Percentiles rank a stretch among this genome's conserved stretches.
Evolutionary conservation across 345 rosid species (phyloP).

Genomic region (Triadica sebifera): DNA sequence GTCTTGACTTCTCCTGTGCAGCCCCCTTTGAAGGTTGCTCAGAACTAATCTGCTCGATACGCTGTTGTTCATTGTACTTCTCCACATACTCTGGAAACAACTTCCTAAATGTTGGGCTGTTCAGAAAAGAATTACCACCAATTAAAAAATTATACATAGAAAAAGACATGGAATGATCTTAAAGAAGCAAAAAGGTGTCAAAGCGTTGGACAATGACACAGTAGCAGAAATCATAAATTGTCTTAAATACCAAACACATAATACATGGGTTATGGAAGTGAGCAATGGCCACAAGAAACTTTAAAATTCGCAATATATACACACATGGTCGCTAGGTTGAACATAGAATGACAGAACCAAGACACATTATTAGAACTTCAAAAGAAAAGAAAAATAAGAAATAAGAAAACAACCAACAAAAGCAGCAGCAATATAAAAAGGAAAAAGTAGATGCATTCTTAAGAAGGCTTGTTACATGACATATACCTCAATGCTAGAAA

Average conservation of each 20-base stretch:
- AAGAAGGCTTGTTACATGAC: neutral
- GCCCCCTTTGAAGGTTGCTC: slow-evolving; percentile 41
- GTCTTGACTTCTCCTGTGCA: slow-evolving; percentile 35
- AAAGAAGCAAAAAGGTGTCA: neutral
- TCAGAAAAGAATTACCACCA: neutral
- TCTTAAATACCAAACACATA: neutral
- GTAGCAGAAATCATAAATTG: no score
- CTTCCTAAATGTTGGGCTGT: slow-evolving; percentile 82
- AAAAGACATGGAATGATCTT: neutral
- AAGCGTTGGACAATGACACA: neutral
- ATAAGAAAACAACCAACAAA: neutral
- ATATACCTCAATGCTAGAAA: neutral
- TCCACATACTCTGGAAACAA: slow-evolving; percentile 93
- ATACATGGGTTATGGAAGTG: neutral
- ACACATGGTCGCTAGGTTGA: neutral
- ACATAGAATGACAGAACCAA: neutral
- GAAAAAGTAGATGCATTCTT: neutral
- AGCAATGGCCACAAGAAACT: neutral
- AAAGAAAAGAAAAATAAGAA: neutral
- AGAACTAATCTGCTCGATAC: slow-evolving; percentile 44
- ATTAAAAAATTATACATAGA: neutral
- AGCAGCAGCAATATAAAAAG: neutral
- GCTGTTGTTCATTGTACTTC: slow-evolving; percentile 62
- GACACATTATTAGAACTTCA: neutral
- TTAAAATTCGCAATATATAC: neutral